phyloP scores from a whole-genome alignment of 1,284 basidiomycete species.

The Ustilago hordei region DNA sequence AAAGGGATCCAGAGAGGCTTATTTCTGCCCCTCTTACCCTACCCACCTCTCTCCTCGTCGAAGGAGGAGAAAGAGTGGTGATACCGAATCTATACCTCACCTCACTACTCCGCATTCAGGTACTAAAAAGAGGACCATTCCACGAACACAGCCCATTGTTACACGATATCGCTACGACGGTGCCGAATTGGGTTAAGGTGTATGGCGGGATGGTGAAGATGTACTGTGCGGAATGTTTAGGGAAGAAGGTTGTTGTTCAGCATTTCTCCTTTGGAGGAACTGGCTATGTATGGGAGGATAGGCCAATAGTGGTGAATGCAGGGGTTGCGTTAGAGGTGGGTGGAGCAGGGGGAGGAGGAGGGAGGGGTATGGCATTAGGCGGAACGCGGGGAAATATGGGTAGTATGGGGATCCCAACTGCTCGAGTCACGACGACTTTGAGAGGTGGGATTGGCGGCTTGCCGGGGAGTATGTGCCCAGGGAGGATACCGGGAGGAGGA shows the following conservation, averaged over 20 bases:
- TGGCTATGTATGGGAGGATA: slow-evolving; percentile 43
- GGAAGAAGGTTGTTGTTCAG: slow-evolving; percentile 96
- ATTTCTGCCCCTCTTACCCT: slow-evolving; percentile 11
- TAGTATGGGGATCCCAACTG: slow-evolving; percentile 43
- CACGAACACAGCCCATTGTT: slow-evolving; percentile 77
- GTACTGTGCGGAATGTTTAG: slow-evolving; percentile 95
- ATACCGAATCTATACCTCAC: slow-evolving; percentile 67
- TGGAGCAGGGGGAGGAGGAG: background rate
- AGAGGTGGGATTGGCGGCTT: background rate
- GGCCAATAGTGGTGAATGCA: background rate
- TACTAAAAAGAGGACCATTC: slow-evolving; percentile 60
- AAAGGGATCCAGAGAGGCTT: slow-evolving; percentile 2
- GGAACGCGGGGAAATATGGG: slow-evolving; percentile 32
- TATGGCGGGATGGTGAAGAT: slow-evolving; percentile 92
- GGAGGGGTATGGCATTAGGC: slow-evolving; percentile 30
- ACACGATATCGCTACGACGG: slow-evolving; percentile 84
- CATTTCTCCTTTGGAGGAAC: slow-evolving; percentile 83
- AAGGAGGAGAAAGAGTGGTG: background rate
- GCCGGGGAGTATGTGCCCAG: background rate
- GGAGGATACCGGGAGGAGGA: background rate
- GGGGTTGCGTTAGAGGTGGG: background rate
- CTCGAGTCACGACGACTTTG: slow-evolving; percentile 7
- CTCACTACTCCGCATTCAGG: slow-evolving; percentile 76
- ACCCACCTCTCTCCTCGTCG: slow-evolving; percentile 9
- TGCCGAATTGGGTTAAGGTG: slow-evolving; percentile 89